Base-by-base conservation (phyloP, 1,284 basidiomycete species). In the Fomitopsis palustris region DNA sequence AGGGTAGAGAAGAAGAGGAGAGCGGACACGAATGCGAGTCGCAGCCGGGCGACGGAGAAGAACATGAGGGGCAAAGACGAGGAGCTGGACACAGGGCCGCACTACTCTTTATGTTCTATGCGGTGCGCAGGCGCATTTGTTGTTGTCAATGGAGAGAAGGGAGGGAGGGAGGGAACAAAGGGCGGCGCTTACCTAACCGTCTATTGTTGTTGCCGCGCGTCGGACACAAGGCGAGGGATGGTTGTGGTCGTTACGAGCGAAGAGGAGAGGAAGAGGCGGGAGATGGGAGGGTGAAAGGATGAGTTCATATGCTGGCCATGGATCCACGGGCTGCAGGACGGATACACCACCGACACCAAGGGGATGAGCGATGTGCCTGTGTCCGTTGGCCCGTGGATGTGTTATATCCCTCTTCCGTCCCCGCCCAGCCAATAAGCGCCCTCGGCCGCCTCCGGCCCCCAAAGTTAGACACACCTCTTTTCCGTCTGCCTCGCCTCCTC, bases 1-100 rank as follows among this genome's bases (percentile, higher is more conserved):
- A 73, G 72, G 41, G 78, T 62, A 54, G 73, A 67, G 58, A 80
- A 70, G 62, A 81, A 57, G 67, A 85, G 64, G 65, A 79, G 64
- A 64, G 75, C 67, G 59, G 79, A 70, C 61, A 74, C 59, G 70
- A 81, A 58, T 66, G 67, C 58, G 49, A 75, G 80, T 83, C 86
- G 86, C 88, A 83, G 71, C 86, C 87, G 68, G 86, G 86, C 85
- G 87, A 87, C 82, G 67, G 73, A 71, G 72, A 77, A 79, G 71
- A 82, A 74, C 85, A 87, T 87, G 76, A 76, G 75, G 73, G 72
- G 70, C 67, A 65, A 61, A 61, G 53, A 45, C 61, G 60, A 57
- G 60, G 64, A 70, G 53, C 58, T 56, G 42, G 53, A 51, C 53
- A 39, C 35, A 33, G 39, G 39, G 61, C 39, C 27, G 42, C 21